Base-by-base conservation (phyloP, 345 rosid genomes). In the Bruguiera gymnorhiza region DNA sequence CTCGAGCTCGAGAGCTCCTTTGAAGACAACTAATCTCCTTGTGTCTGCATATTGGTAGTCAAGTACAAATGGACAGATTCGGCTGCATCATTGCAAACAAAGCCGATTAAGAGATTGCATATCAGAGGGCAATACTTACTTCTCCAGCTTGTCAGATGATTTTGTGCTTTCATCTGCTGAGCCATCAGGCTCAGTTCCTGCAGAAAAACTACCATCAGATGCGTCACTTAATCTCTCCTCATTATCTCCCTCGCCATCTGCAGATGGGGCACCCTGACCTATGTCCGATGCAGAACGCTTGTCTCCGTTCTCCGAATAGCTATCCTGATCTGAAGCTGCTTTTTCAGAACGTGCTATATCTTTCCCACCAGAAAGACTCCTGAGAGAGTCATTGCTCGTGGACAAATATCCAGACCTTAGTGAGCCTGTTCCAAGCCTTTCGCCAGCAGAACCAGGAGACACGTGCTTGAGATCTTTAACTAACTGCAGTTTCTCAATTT, bases 401-500 rank as follows among this genome's bases (percentile, higher is more conserved):
- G 80, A 63, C 61, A 75, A 57, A 50, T 72, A 67, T 50, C 48
- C 74, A 48, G 73, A 64, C 43, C 79, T 74, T 2, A 3, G 67
- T 21, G 80, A 46, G 34, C 75, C 34, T 48, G 62, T 57, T 59
- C 73, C 68, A 16, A 13, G 68, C 71, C 66, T 71, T 71, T 78
- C 86, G 18, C 74, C 66, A 29, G 76, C 60, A 15, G 56, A 52
- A 0, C 30, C 46, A 8, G 87, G 79, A 60, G 66, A 54, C 11
- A 61, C 77, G 7, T 67, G 72, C 73, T 91, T 93, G 0, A 59
- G 75, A 74, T 86, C 91, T 65, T 89, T 89, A n/a, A 70, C 78
- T 64, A 79, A 60, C 27, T 87, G 91, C 77, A 95, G 75, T 58
- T 89, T 79, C 77, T 89, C 98, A 43, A 95, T 92, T 83, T 95